phyloP scores from a whole-genome alignment of 345 rosid species.

The Euphorbia tirucalli region DNA sequence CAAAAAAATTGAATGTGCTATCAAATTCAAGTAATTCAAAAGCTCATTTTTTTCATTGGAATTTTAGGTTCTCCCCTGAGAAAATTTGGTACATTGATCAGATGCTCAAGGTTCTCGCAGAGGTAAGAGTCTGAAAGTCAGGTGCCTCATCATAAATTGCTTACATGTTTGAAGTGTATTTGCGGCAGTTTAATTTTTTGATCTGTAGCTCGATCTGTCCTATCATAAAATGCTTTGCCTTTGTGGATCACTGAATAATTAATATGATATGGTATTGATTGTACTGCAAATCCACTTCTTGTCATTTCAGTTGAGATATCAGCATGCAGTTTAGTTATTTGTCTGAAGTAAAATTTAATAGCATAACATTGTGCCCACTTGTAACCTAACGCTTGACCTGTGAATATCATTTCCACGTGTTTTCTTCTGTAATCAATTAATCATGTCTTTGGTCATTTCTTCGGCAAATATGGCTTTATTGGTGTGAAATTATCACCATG shows the following conservation, averaged over 20 bases:
- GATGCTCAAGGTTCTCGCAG: slow-evolving; percentile 98
- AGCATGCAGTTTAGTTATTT: neutral
- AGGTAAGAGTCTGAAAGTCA: slow-evolving; percentile 52
- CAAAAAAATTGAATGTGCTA: neutral
- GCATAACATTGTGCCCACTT: neutral
- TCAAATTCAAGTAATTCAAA: neutral
- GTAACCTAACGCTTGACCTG: neutral
- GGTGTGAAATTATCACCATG: neutral
- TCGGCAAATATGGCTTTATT: neutral
- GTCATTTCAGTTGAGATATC: neutral
- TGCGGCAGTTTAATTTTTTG: slow-evolving; percentile 11
- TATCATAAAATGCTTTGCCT: neutral
- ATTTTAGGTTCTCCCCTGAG: slow-evolving; percentile 87
- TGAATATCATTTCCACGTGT: neutral
- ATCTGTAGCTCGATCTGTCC: neutral
- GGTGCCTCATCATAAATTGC: neutral
- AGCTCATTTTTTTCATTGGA: slow-evolving; percentile 12
- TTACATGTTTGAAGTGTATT: slow-evolving; percentile 11
- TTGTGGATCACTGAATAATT: neutral
- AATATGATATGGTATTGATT: neutral
- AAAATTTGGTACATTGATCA: slow-evolving; percentile 97
- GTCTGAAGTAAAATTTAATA: neutral
- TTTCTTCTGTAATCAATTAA: neutral
- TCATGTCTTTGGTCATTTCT: neutral
- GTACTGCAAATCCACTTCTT: neutral